Percentiles rank a stretch among this genome's conserved stretches.
Conservation (phyloP, 768 basidiomycete species). For the Suillus paluster region DNA sequence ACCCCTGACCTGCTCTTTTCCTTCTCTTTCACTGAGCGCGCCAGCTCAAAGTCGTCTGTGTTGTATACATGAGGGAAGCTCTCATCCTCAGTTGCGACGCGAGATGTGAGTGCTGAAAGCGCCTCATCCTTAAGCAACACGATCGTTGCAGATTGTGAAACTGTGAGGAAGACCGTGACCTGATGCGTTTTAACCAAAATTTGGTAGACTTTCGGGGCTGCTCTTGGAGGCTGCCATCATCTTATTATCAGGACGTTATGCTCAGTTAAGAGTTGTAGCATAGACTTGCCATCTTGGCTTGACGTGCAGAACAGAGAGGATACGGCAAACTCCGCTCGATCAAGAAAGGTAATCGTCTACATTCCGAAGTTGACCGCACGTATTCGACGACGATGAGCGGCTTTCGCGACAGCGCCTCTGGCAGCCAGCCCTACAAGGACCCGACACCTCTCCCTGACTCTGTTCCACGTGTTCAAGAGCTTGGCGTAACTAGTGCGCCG, state of each 20-base stretch:
- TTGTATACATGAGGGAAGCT: conserved; percentile 41
- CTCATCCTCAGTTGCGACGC: conserved; percentile 41
- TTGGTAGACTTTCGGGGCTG: conserved; percentile 66
- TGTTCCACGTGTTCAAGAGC: conserved; percentile 81
- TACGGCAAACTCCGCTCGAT: conserved; percentile 30
- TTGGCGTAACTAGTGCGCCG: conserved; percentile 90
- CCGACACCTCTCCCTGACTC: conserved; percentile 66
- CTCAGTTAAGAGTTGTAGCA: not conserved
- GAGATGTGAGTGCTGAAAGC: conserved; percentile 59
- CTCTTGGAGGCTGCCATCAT: conserved; percentile 50
- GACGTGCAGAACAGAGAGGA: not conserved
- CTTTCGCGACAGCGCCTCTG: conserved; percentile 52
- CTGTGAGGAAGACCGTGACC: conserved; percentile 64
- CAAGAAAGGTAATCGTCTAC: conserved; percentile 16
- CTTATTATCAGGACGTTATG: not conserved
- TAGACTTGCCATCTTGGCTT: not conserved
- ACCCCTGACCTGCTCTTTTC: conserved; percentile 45
- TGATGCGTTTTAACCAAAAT: conserved; percentile 77
- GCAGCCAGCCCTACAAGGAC: conserved; percentile 59
- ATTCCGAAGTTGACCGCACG: conserved; percentile 27
- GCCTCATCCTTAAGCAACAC: conserved; percentile 65
- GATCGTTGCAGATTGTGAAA: conserved; percentile 57
- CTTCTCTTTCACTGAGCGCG: conserved; percentile 54
- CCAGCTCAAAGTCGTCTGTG: conserved; percentile 66
- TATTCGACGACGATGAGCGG: conserved; percentile 51